A percentile compares a stretch with the other conserved stretches of the same genome.
Conservation (phyloP, 2,329 filamentous ascomycete species). For the Alternaria atra region DNA sequence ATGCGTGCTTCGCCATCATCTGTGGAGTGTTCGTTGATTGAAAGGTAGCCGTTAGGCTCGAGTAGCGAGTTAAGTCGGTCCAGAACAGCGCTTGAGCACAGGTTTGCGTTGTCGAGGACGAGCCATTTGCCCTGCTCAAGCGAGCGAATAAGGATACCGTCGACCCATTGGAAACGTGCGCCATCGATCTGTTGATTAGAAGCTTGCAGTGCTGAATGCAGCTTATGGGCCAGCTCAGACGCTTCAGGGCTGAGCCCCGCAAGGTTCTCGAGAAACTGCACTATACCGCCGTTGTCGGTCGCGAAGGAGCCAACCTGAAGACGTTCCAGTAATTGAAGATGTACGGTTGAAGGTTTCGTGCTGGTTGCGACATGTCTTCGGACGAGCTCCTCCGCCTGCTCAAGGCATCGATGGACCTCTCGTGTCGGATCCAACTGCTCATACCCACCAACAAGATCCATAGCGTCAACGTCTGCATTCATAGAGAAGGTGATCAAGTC, state of each 20-base stretch:
- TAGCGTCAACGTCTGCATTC: slow-evolving; percentile 94
- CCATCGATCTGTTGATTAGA: slow-evolving; percentile 68
- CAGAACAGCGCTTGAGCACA: slow-evolving; percentile 93
- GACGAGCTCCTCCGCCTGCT: slow-evolving; percentile 63
- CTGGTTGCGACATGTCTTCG: slow-evolving; percentile 47
- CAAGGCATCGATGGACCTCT: slow-evolving; percentile 69
- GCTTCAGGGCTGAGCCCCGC: slow-evolving; percentile 24
- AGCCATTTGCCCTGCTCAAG: slow-evolving; percentile 89
- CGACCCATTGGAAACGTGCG: slow-evolving; percentile 93
- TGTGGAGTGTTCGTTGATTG: slow-evolving; percentile 91
- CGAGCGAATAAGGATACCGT: slow-evolving; percentile 89
- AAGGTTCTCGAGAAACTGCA: slow-evolving; percentile 22
- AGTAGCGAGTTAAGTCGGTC: slow-evolving; percentile 94
- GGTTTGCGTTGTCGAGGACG: slow-evolving; percentile 94
- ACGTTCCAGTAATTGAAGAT: slow-evolving; percentile 33
- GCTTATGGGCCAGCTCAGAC: slow-evolving; percentile 56
- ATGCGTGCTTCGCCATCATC: slow-evolving; percentile 81
- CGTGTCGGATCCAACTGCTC: slow-evolving; percentile 89
- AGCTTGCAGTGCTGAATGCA: slow-evolving; percentile 61
- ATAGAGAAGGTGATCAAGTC: slow-evolving; percentile 83
- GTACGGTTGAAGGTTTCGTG: slow-evolving; percentile 12
- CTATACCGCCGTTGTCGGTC: slow-evolving; percentile 9
- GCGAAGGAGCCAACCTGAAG: slow-evolving; percentile 18
- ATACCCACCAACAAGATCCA: slow-evolving; percentile 96
- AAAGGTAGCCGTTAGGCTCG: slow-evolving; percentile 86